Conservation (phyloP, 2,329 filamentous ascomycete species). For the Nannizzia gypsea region DNA sequence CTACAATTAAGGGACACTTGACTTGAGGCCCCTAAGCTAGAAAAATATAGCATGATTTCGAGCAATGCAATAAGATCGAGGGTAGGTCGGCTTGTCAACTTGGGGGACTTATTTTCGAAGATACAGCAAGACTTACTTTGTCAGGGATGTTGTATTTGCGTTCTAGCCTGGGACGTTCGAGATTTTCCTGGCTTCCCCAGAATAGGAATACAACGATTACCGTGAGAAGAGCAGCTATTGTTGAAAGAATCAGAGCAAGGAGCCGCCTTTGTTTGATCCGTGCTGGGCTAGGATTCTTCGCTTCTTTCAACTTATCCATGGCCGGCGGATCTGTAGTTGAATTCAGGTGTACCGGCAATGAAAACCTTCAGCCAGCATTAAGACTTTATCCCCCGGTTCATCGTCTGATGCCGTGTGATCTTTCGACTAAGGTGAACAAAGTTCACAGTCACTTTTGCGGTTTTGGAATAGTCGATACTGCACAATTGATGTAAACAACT, state of each 20-base stretch:
- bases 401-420: background rate
- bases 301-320: background rate
- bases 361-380: background rate
- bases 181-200: background rate
- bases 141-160: background rate
- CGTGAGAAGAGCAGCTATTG: background rate
- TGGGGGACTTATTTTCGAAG: no score
- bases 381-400: background rate
- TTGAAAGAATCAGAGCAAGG: background rate
- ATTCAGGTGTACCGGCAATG: background rate
- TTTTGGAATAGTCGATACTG: background rate
- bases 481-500: background rate
- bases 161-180: background rate
- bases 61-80: no score
- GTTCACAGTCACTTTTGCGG: background rate
- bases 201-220: background rate
- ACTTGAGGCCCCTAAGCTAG: background rate
- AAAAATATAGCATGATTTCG: no score
- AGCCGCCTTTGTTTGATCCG: background rate
- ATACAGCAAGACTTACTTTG: constrained; percentile 6
- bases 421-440: background rate
- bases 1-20: background rate
- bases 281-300: background rate
- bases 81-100: no score
- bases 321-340: background rate